Evolutionary conservation across 495 filamentous ascomycete species (phyloP).

Genomic region (Cetradonia linearis): DNA sequence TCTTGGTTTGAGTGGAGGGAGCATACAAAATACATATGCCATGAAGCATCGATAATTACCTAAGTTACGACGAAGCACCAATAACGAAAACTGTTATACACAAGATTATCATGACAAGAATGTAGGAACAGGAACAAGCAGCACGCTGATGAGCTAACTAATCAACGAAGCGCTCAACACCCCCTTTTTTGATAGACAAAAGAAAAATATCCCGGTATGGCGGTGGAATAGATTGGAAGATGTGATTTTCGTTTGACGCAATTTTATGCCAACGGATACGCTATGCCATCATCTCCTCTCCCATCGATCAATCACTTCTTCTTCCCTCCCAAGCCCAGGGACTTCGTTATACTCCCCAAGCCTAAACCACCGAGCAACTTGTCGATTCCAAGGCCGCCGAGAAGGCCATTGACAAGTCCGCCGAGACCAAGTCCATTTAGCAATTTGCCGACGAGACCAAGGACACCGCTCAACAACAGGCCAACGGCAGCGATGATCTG

Average conservation of each 20-base stretch:
- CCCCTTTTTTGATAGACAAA: neutral
- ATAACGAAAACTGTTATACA: neutral
- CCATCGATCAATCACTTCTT: constrained; percentile 24
- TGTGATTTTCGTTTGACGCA: neutral
- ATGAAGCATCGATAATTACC: too few species aligned
- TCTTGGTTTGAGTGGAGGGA: too few species aligned
- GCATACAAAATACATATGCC: too few species aligned
- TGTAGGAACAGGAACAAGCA: neutral
- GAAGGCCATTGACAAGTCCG: constrained; percentile 63
- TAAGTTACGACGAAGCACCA: neutral
- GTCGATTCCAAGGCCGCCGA: constrained; percentile 71
- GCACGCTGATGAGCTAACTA: neutral
- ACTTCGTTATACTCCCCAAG: constrained; percentile 48
- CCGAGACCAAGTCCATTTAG: constrained; percentile 80
- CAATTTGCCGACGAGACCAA: constrained; percentile 70
- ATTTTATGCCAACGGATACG: neutral
- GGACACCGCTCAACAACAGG: constrained; percentile 68
- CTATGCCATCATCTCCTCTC: neutral
- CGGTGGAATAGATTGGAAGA: neutral
- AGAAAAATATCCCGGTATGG: neutral
- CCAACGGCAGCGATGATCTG: constrained; percentile 91
- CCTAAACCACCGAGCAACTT: constrained; percentile 68
- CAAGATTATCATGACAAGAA: neutral
- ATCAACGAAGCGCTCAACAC: neutral
- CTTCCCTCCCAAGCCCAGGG: constrained; percentile 41